Evolutionary conservation across 176 grass and related monocot species (phyloP), one percentile per base, ranked within the genome.

Genomic region (Pontederia crassipes): DNA sequence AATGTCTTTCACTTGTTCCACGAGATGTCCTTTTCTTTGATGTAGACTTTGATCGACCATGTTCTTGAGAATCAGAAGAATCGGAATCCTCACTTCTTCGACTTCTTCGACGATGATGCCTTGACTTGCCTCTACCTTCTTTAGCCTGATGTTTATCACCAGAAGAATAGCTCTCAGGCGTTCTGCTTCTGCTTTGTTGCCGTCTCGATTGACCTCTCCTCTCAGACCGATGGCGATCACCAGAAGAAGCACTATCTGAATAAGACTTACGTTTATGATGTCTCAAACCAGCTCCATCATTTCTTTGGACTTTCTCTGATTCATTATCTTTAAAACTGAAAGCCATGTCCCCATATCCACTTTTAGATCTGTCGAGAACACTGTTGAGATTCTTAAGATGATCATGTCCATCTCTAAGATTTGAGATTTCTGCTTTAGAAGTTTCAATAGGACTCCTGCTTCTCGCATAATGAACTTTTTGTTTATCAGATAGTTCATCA

Each of bases 121-220:
- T 85, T 72, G 68, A 83, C 62, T 67, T 63, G 53, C 20, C 67
- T 45, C 8, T 74, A 68, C 49, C 82, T 64, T 58, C 82, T 47
- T 84, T 75, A 61, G 63, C 55, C 28, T 49, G 66, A 67, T 69
- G 35, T 52, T 35, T 77, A 51, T 75, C 76, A 78, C 72, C 64
- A 46, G 74, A 69, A 75, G 78, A 76, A 79, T 80, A 72, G 4
- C 15, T 65, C 61, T 71, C 58, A 4, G 72, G 78, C 58, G 67
- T 86, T 68, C 63, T 79, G 77, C 75, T 85, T 52, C 78, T 74
- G 29, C 52, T 59, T 71, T 54, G 72, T 57, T 58, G 75, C 64
- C 57, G 81, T 58, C 64, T 85, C 70, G 84, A 82, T 52, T 75
- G 76, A 32, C 66, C 64, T 68, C 81, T 88, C 80, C 77, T 85